Evolutionary conservation across 371 early-diverging fungal genomes (phyloP), one percentile per base, ranked within the genome.

Genomic region (Batkoa obscura): DNA sequence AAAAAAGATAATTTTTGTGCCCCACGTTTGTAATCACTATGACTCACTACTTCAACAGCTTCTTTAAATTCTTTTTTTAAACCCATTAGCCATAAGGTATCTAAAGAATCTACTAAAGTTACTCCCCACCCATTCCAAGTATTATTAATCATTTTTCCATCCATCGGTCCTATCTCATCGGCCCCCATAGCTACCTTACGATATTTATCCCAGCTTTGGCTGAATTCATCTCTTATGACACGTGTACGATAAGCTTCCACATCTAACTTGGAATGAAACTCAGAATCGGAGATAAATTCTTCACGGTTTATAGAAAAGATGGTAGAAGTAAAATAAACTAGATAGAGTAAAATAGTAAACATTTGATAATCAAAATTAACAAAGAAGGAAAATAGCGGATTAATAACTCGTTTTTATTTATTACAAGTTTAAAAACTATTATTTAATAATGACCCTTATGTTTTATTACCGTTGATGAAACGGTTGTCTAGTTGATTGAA

Each of bases 21-120:
- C 9, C 63, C 62, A 68, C 66, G 65, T 39, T 68, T 66, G 61
- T 70, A 72, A 33, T 71, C 61, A 46, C 80, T 69, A 8, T 69
- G 60, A 31, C 61, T 54, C n/a, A 90, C 72, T 59, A 68, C 71
- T 9, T 69, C 66, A 42, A 78, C 61, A 3, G 84, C 79, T 37
- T 68, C 73, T 13, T 67, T 61, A 58, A 81, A 84, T 59, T 86
- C 86, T 2, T 76, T 71, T 12, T 69, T 61, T 57, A 87, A 62
- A 10, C 76, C 84, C 87, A 92, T 82, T 23, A 94, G 67, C 32
- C 68, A 65, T 50, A 88, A 63, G 0, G 91, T 90, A 59, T 86
- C 87, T 17, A 94, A 69, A 15, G 83, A 60, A 62, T 94, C 94
- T 15, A 92, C 68, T 62, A 88, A 65, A 0, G 86, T 88, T 3